phyloP scores from a whole-genome alignment of 75 land plant genomes.

The Sequoiadendron giganteum region DNA sequence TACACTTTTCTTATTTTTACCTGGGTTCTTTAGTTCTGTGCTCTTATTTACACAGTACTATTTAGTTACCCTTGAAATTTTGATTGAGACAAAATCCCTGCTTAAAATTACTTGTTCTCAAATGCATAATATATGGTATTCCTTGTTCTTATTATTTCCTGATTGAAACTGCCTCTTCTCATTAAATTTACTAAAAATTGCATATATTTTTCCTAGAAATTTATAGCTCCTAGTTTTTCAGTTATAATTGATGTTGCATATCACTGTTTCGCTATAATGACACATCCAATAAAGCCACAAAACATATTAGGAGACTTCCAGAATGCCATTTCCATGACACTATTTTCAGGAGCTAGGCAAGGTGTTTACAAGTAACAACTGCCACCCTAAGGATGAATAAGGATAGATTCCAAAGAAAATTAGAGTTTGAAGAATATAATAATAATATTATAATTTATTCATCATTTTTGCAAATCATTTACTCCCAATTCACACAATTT shows the following conservation, averaged over 20 bases:
- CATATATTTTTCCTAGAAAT: background rate
- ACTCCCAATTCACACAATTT: background rate
- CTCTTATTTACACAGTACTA: background rate
- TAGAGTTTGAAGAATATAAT: background rate
- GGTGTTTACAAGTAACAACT: background rate
- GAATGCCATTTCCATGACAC: background rate
- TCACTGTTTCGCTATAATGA: background rate
- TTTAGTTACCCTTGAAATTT: background rate
- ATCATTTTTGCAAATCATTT: background rate
- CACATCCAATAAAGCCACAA: background rate
- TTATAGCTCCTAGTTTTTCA: background rate
- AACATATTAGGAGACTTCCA: background rate
- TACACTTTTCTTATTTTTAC: background rate
- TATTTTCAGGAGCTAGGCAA: background rate
- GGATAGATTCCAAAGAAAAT: background rate
- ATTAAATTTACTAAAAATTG: background rate
- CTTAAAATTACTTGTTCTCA: background rate
- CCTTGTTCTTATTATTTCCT: background rate
- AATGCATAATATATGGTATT: background rate
- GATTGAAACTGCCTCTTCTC: background rate
- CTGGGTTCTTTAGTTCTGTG: background rate
- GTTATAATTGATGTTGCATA: background rate
- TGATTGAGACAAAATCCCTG: background rate
- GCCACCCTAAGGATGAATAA: background rate
- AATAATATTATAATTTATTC: background rate